Percentiles rank a stretch among this genome's conserved stretches.
Evolutionary conservation across 2,329 filamentous ascomycete genomes (phyloP).

Genomic region (Sarocladium brachiariae): DNA sequence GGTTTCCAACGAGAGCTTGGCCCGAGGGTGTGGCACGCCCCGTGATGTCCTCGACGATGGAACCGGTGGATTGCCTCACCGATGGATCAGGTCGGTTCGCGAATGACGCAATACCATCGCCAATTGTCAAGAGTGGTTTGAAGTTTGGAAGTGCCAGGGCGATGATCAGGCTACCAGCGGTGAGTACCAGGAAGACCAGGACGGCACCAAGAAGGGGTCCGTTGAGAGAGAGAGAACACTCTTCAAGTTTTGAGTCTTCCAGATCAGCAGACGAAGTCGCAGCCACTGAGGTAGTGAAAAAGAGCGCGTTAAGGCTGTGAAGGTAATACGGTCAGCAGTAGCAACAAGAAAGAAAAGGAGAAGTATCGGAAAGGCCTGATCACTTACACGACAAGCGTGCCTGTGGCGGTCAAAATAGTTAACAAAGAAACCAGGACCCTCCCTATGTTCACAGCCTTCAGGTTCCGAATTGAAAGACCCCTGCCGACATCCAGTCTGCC

Average conservation of each 20-base stretch:
- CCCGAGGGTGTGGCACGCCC: slow-evolving; percentile 30
- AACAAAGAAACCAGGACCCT: slow-evolving; percentile 31
- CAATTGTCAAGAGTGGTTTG: slow-evolving; percentile 40
- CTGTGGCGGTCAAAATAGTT: slow-evolving; percentile 34
- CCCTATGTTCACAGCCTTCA: slow-evolving; percentile 34
- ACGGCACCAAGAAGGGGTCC: slow-evolving; percentile 32
- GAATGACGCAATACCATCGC: slow-evolving; percentile 45
- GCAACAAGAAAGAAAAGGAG: background rate
- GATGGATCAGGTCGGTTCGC: slow-evolving; percentile 36
- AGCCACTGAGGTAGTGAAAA: slow-evolving; percentile 33
- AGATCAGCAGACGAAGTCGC: slow-evolving; percentile 14
- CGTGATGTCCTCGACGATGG: slow-evolving; percentile 33
- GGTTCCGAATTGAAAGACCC: slow-evolving; percentile 41
- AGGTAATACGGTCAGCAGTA: background rate
- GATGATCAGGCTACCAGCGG: slow-evolving; percentile 32
- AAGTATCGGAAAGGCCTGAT: background rate
- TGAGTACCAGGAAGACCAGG: slow-evolving; percentile 35
- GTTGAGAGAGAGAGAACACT: slow-evolving; percentile 26
- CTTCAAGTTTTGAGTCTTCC: background rate
- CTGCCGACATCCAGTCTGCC: slow-evolving; percentile 49
- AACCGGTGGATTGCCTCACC: background rate
- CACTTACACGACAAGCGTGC: slow-evolving; percentile 43
- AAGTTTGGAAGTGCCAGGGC: slow-evolving; percentile 28
- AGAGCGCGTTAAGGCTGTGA: slow-evolving; percentile 43
- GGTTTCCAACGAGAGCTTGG: slow-evolving; percentile 21